A percentile compares a stretch with the other conserved stretches of the same genome.
phyloP scores from a whole-genome alignment of 371 early-diverging fungal species.

The Saksenaea vasiformis region DNA sequence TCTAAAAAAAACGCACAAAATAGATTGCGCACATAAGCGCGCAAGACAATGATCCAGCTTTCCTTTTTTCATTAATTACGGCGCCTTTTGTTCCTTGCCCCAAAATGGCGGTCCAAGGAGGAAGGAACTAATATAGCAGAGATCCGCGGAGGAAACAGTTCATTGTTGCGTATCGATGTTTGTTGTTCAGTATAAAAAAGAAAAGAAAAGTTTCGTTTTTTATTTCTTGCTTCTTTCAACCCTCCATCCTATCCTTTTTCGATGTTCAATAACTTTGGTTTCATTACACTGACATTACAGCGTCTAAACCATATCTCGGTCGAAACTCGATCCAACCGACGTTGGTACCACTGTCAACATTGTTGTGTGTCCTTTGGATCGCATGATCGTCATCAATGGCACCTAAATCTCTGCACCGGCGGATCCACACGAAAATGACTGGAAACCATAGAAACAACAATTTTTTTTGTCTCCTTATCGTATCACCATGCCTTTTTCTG shows the following conservation, averaged over 20 bases:
- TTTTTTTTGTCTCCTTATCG: neutral
- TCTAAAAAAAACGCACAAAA: no score
- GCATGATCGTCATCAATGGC: conserved; percentile 30
- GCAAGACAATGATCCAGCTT: no score
- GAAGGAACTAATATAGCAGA: neutral
- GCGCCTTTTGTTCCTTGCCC: neutral
- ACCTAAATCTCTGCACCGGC: conserved; percentile 20
- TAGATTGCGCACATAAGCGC: no score
- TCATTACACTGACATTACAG: neutral
- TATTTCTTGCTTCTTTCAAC: neutral
- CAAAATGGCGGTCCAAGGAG: neutral
- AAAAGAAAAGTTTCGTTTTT: neutral
- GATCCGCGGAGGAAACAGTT: neutral
- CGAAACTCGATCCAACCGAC: neutral
- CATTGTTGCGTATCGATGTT: neutral
- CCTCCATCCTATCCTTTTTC: neutral
- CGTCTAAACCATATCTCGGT: neutral
- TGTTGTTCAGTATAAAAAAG: neutral
- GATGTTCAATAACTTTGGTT: neutral
- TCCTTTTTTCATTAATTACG: neutral
- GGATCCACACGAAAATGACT: neutral
- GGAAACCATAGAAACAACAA: neutral
- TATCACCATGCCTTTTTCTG: no score
- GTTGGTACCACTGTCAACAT: conserved; percentile 28
- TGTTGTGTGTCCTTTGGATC: conserved; percentile 34